Evolutionary conservation across 2,329 filamentous ascomycete genomes (phyloP), one percentile per base, ranked within the genome.

Genomic region (Fusarium albosuccineum): DNA sequence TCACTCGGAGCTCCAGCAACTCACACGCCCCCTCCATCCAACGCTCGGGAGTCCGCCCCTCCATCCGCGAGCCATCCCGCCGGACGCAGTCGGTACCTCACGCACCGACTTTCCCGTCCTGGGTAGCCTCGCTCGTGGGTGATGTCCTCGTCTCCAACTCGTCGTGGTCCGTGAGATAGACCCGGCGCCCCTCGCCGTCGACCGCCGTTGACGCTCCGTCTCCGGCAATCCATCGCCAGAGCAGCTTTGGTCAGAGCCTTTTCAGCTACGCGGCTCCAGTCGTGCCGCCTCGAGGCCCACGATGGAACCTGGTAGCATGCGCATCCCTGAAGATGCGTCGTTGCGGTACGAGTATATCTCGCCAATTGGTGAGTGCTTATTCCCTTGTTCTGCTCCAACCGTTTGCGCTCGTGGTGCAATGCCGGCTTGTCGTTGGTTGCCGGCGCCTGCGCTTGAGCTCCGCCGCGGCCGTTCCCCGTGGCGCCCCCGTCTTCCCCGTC

Each of bases 291-390:
- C 55, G 36, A 59, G 63, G 54, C 53, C 64, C 55, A 76, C 70
- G 70, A 82, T 81, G 80, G 80, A 80, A 72, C 73, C 75, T 67
- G 71, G 74, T 73, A 72, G 72, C 73, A 80, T 81, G 80, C 82
- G 80, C 75, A 81, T 78, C 80, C 81, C 80, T 80, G 81, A 75
- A 76, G 79, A 81, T 78, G 79, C 78, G 70, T 78, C 79, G 64
- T 82, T 81, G 65, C 73, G 74, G 67, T 73, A 74, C 60, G 75
- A 79, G 66, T 85, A 82, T 78, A 81, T 87, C 70, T 81, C 79
- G 72, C 86, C 85, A 77, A 85, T 87, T 78, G 86, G 86, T 87
- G 78, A 83, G 85, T 79, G 71, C 62, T 70, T 71, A 71, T 70
- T 77, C 74, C 69, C 67, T 70, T 64, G 63, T 67, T 72, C 69